Evolutionary conservation across 495 filamentous ascomycete species (phyloP), one percentile per base, ranked within the genome.

Genomic region (Parathielavia appendiculata): DNA sequence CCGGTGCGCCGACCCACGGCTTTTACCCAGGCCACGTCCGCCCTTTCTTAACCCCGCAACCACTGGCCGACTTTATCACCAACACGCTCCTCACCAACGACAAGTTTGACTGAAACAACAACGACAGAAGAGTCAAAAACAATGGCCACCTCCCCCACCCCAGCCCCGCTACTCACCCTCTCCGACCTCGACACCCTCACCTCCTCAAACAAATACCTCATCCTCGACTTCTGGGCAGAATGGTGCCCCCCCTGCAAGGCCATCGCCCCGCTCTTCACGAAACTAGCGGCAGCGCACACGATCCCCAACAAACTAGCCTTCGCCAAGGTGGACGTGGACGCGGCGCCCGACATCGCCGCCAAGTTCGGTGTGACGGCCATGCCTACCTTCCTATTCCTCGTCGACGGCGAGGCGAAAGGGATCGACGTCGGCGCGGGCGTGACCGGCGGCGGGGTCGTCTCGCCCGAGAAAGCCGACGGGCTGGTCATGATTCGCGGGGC

Each of bases 301-400:
- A 66, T 69, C 19, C 65, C 74, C 0, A 66, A 67, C 10, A 63
- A 69, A 32, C 70, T 84, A n/a, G 77, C 73, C 32, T 86, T 86
- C 60, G 77, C 72, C 43, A 85, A 85, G 65, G 78, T 83, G 57
- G 73, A 86, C 71, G 79, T 84, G 23, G 83, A 85, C 61, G 59
- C 60, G 34, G 73, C 73, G 43, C 69, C 74, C 59, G 80, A 80
- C 19, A 62, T 80, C 35, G 76, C 82, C 9, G 38, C 68, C 19
- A 59, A 66, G 41, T 79, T 78, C 59, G 69, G 70, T 44, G 67
- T 86, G 32, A 64, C 66, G 55, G 84, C 84, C 34, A 84, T 90
- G 80, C 91, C 91, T 0, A 90, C 89, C 41, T 95, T 96, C 75
- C 74, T 95, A 54, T 82, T 95, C 64, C 88, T 96, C 76, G 85